These are phyloP conservation scores for Penicillium sp. DNA, from an alignment of 2,329 filamentous ascomycete genomes.

Conservation along the genomic window DNA sequence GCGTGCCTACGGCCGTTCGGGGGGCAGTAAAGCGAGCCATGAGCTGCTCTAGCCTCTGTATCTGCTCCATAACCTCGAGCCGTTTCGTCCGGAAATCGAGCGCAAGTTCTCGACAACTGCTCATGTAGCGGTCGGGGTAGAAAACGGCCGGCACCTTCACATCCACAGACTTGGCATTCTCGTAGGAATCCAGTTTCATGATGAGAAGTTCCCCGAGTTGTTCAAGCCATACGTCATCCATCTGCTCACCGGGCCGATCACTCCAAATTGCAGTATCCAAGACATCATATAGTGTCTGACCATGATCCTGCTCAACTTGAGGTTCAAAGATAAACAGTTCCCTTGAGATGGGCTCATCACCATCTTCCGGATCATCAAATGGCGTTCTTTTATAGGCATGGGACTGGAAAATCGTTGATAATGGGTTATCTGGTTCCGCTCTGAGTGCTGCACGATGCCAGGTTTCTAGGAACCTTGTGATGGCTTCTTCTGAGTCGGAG, in stretches of 20 bases:
- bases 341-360: conserved; percentile 36
- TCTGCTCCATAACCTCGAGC: conserved; percentile 38
- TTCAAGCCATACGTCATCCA: conserved; percentile 54
- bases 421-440: conserved; percentile 45
- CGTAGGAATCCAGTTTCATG: conserved; percentile 48
- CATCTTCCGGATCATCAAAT: conserved; percentile 23
- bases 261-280: conserved; percentile 57
- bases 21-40: conserved; percentile 36
- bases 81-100: conserved; percentile 50
- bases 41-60: conserved; percentile 36
- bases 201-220: conserved; percentile 60
- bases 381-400: conserved; percentile 45
- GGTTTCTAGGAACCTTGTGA: conserved; percentile 52
- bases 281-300: conserved; percentile 57
- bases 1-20: conserved; percentile 17
- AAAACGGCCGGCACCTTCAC: conserved; percentile 59
- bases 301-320: conserved; percentile 41
- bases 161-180: conserved; percentile 42
- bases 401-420: conserved; percentile 53
- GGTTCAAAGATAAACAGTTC: conserved; percentile 46
- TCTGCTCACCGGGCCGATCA: conserved; percentile 41
- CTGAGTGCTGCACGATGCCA: conserved; percentile 54
- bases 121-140: conserved; percentile 65
- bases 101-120: conserved; percentile 53
- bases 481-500: conserved; percentile 39